Conservation (phyloP, 2,329 filamentous ascomycete genomes). For the Penicillium occitanis region DNA sequence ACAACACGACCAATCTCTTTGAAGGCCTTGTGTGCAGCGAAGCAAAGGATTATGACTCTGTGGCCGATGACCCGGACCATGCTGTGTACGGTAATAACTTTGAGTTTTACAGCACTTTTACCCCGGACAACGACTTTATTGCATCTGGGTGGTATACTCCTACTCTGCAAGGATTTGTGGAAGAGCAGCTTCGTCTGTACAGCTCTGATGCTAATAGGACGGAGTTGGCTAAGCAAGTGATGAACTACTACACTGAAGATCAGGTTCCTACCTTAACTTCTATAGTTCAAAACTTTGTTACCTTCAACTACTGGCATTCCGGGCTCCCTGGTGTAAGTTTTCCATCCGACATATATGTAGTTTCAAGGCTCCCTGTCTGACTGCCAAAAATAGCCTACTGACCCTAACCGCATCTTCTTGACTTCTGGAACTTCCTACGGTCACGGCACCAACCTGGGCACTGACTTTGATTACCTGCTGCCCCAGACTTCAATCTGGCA, state of each 20-base stretch:
- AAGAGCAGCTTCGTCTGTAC: conserved; percentile 43
- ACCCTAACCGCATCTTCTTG: conserved; percentile 39
- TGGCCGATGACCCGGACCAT: conserved; percentile 47
- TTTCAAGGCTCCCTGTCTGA: background rate
- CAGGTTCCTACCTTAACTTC: conserved; percentile 44
- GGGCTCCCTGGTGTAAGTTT: conserved; percentile 29
- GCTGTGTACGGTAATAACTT: conserved; percentile 45
- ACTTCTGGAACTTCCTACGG: conserved; percentile 44
- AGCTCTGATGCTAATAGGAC: conserved; percentile 34
- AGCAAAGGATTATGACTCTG: conserved; percentile 23
- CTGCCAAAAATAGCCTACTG: conserved; percentile 32
- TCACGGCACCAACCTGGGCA: conserved; percentile 39
- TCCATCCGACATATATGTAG: background rate
- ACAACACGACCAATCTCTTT: conserved; percentile 33
- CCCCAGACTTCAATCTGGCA: conserved; percentile 44
- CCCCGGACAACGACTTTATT: conserved; percentile 28
- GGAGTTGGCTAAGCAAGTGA: conserved; percentile 39
- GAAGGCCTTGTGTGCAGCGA: conserved; percentile 35
- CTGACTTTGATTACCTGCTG: conserved; percentile 36
- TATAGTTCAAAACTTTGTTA: conserved; percentile 46
- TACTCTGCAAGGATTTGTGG: conserved; percentile 45
- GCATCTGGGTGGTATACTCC: conserved; percentile 19
- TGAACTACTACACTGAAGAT: conserved; percentile 47
- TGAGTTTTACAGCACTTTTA: conserved; percentile 43
- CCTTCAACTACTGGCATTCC: conserved; percentile 48